Base-by-base conservation (phyloP, 1,139 yeast species). In the Blastobotrys malaysiensis region DNA sequence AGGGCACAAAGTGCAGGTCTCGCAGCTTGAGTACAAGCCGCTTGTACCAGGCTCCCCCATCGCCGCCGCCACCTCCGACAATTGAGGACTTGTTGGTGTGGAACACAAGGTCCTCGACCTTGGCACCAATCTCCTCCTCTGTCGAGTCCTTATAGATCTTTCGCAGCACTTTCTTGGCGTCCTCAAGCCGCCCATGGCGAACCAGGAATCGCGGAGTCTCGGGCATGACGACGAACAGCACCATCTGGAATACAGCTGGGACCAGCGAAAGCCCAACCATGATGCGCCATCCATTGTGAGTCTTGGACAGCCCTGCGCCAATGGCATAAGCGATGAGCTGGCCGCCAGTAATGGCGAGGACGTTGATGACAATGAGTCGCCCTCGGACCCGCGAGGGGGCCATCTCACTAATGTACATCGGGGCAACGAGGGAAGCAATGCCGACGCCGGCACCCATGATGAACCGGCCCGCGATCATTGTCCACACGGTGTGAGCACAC, bases 391-490 rank as follows among this genome's bases (percentile, higher is more conserved):
- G 81, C 14, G 96, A 82, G 19, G 98, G 98, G 1, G 97, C 96
- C 68, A 90, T 80, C 71, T 91, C 98, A 53, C 90, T 79, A 63
- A 91, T 86, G 78, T 89, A 90, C 56, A 91, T 76, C 1, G 98
- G 98, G 14, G 97, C 88, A 52, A 89, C 85, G 55, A 91, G 75
- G 3, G 97, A 88, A 0, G 97, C 97, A 56, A 88, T 80, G 59
- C 98, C 98, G 20, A 91, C 97, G 61, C 96, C 97, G 73, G 87
- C 87, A 20, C 98, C 98, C 84, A 91, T 87, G 49, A 91, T 75
- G 62, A 91, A 84, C 69, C 98, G 78, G 44, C 98, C 99, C 14
- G 74, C 83, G 61, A 88, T 84, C 97, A 93, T 91, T 44, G 87
- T 84, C 95, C 97, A 88, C 56, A 89, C 84, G 3, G 83, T 76